phyloP scores from a whole-genome alignment of 2,329 filamentous ascomycete genomes.

The Alternaria atra region DNA sequence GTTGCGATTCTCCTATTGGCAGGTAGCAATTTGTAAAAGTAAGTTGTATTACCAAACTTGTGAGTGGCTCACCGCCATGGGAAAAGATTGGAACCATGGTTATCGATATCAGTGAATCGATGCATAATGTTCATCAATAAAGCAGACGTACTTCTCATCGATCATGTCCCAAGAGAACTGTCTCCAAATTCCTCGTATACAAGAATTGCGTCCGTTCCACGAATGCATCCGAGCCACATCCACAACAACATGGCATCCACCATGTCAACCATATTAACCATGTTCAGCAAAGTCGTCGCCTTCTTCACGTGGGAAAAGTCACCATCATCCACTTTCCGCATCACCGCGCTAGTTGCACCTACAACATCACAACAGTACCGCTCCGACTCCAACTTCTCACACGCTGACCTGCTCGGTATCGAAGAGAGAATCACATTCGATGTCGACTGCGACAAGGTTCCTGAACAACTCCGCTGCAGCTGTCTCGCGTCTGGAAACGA shows the following conservation, averaged over 20 bases:
- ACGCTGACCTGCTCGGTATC: constrained; percentile 1
- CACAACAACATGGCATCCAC: neutral
- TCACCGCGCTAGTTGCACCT: neutral
- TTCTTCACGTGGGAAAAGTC: neutral
- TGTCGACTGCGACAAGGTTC: neutral
- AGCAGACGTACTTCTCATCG: neutral
- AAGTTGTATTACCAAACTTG: neutral
- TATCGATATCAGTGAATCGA: neutral
- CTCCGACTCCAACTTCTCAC: neutral
- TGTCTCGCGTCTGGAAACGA: neutral
- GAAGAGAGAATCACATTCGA: neutral
- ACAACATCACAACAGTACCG: neutral
- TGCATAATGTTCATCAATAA: neutral
- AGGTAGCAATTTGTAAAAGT: neutral
- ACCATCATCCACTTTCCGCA: neutral
- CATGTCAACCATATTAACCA: neutral
- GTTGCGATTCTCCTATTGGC: no score
- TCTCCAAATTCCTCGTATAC: neutral
- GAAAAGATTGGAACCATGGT: neutral
- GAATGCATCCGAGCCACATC: neutral
- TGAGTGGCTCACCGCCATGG: neutral
- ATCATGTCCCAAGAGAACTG: neutral
- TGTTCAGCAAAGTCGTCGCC: neutral
- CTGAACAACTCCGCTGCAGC: neutral
- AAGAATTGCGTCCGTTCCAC: neutral